These are phyloP conservation scores for Viridothelium virens DNA, from an alignment of 495 filamentous ascomycete species.

Conservation along the genomic window DNA sequence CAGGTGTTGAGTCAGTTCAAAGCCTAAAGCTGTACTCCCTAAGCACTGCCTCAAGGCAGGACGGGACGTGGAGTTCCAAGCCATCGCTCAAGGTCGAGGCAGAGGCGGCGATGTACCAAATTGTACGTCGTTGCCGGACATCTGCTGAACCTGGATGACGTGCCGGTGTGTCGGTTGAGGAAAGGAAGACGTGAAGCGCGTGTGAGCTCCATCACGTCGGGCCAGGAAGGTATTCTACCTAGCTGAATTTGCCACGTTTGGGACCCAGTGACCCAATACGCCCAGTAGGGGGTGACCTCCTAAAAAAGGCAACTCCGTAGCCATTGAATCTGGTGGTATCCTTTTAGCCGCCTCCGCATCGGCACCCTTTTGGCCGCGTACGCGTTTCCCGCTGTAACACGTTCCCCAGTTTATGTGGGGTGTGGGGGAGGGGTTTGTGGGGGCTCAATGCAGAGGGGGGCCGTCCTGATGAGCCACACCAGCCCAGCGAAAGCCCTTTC, in stretches of 20 bases:
- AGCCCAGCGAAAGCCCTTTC: too few relatives aligned
- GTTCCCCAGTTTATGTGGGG: not conserved
- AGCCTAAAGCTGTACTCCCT: not conserved
- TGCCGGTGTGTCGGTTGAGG: not conserved
- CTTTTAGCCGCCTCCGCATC: conserved; percentile 6
- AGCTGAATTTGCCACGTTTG: not conserved
- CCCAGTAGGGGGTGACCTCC: not conserved
- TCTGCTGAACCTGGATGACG: not conserved
- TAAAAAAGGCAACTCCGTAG: conserved; percentile 7
- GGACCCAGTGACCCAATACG: not conserved
- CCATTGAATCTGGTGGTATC: not conserved
- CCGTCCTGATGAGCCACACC: not conserved
- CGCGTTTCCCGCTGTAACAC: not conserved
- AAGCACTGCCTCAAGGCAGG: not conserved
- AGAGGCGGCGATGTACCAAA: not conserved
- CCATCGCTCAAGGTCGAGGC: not conserved
- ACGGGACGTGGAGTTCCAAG: not conserved
- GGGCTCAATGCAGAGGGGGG: not conserved
- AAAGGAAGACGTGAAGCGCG: not conserved
- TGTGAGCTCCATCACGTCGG: not conserved
- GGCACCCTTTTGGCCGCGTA: not conserved
- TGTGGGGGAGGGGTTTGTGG: conserved; percentile 6
- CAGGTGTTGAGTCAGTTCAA: not conserved
- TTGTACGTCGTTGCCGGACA: not conserved
- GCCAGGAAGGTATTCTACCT: not conserved